A percentile compares a stretch with the other conserved stretches of the same genome.
These are phyloP conservation scores for Tetrapisispora fleetii DNA, from an alignment of 805 yeast genomes.

Conservation along the genomic window DNA sequence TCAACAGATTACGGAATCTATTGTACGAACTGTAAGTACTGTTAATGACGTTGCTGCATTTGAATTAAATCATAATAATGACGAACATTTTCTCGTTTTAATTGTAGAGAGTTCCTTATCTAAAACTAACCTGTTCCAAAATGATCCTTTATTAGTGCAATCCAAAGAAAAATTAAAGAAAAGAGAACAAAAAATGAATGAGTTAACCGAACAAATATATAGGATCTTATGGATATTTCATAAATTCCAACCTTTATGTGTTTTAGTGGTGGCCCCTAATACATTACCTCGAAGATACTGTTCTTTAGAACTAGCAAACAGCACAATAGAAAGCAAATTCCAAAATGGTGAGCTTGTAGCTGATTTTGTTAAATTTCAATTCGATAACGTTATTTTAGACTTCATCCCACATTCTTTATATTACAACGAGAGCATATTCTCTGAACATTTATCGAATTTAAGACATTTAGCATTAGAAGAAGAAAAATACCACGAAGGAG, in stretches of 20 bases:
- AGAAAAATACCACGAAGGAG: neutral
- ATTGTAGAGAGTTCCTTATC: conserved; percentile 67
- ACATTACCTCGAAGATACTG: conserved; percentile 66
- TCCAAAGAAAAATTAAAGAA: conserved; percentile 12
- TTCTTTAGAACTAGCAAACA: conserved; percentile 85
- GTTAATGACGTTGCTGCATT: conserved; percentile 88
- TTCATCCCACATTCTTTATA: conserved; percentile 28
- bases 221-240: conserved; percentile 42
- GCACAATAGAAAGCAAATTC: conserved; percentile 69
- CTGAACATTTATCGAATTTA: conserved; percentile 50
- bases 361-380: conserved; percentile 63
- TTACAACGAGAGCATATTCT: conserved; percentile 28
- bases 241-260: conserved; percentile 69
- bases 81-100: conserved; percentile 75
- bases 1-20: conserved; percentile 74
- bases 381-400: conserved; percentile 29
- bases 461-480: conserved; percentile 51
- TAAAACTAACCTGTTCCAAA: conserved; percentile 3
- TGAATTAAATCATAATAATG: conserved; percentile 39
- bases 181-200: conserved; percentile 23
- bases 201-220: conserved; percentile 27
- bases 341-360: conserved; percentile 72
- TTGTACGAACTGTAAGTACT: conserved; percentile 70
- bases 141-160: conserved; percentile 4
- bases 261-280: conserved; percentile 69